These are phyloP conservation scores for Tetrahymena malaccensis DNA, from an alignment of 73 alveolate genomes.

Conservation along the genomic window DNA sequence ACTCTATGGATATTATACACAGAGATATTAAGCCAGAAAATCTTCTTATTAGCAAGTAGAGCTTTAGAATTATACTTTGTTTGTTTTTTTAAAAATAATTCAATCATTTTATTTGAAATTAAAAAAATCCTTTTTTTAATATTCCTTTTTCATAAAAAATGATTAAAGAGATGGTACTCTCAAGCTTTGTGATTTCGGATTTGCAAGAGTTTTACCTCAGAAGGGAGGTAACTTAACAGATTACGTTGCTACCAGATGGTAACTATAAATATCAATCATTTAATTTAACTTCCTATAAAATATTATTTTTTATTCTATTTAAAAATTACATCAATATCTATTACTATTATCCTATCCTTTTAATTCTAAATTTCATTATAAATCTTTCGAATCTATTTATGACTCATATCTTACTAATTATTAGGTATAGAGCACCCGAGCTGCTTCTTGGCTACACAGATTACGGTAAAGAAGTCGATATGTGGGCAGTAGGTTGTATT, in stretches of 20 bases:
- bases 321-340: no score
- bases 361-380: no score
- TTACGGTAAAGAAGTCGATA: constrained; percentile 80
- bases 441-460: constrained; percentile 62
- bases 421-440: constrained; percentile 87
- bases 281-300: no score
- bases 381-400: no score
- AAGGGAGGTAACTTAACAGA: constrained; percentile 33
- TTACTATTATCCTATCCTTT: no score
- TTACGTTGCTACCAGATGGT: constrained; percentile 49
- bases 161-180: constrained; percentile 3
- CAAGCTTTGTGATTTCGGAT: constrained; percentile 56
- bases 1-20: constrained; percentile 61
- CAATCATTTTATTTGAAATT: no score
- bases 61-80: no score
- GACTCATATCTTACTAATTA: no score
- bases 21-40: constrained; percentile 87
- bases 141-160: background rate
- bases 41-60: background rate
- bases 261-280: background rate
- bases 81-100: no score
- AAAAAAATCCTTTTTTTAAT: background rate
- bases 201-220: constrained; percentile 38
- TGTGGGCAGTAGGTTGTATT: constrained; percentile 91
- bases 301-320: no score